These are phyloP conservation scores for Conringia planisiliqua DNA, from an alignment of 345 rosid species.

Conservation along the genomic window DNA sequence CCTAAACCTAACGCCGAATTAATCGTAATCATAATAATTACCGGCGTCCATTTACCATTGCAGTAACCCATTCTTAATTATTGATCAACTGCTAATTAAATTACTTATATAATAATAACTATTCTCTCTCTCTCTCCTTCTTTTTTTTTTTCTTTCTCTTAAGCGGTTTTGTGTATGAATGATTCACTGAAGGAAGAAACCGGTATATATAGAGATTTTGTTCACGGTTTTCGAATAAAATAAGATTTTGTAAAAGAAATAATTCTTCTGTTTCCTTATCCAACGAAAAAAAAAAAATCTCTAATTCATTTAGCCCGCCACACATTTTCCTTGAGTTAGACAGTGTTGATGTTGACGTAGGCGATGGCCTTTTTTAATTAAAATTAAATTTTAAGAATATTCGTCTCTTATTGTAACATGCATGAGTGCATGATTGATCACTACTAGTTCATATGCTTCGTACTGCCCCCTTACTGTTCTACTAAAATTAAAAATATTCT, in stretches of 20 bases:
- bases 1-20: slow-evolving; percentile 44
- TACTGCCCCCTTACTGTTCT: not conserved
- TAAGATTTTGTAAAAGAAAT: not conserved
- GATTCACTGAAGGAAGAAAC: slow-evolving; percentile 10
- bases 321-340: not conserved
- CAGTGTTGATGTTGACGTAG: slow-evolving; percentile 11
- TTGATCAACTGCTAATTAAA: not conserved
- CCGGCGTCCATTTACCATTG: slow-evolving; percentile 50
- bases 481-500: not conserved
- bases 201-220: slow-evolving; percentile 6
- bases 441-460: not conserved
- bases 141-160: not conserved
- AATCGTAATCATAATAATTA: slow-evolving; percentile 40
- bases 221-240: not conserved
- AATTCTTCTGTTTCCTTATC: not conserved
- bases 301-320: not conserved
- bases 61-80: slow-evolving; percentile 27
- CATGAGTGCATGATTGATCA: not conserved
- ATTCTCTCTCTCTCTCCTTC: not conserved
- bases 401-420: not conserved
- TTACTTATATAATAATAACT: not conserved
- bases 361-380: not conserved
- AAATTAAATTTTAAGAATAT: not conserved
- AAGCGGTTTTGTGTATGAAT: not conserved
- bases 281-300: not conserved